phyloP scores from a whole-genome alignment of 208 protist genomes.

The Borovskyia barvae region DNA sequence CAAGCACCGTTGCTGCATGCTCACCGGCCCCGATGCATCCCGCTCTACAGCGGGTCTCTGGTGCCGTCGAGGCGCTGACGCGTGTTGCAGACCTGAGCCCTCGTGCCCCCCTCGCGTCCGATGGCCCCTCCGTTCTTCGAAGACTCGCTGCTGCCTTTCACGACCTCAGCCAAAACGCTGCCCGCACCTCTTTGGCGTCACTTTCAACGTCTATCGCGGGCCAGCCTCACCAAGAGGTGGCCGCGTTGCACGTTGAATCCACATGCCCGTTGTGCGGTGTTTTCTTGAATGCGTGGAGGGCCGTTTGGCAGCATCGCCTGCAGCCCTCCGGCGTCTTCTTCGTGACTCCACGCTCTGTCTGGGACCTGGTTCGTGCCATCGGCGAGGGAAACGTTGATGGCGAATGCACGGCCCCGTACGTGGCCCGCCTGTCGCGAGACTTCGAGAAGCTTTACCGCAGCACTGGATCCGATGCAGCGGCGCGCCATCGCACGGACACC shows the following conservation, averaged over 20 bases:
- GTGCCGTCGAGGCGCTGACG: no score
- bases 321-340: conserved; percentile 26
- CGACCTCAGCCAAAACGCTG: no score
- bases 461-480: conserved; percentile 9
- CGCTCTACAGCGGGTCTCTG: no score
- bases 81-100: no score
- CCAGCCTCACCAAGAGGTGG: no score
- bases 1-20: no score
- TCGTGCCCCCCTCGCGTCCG: no score
- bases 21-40: no score
- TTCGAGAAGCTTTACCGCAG: conserved; percentile 19
- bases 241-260: not conserved
- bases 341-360: conserved; percentile 18
- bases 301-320: conserved; percentile 29
- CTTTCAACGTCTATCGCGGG: no score
- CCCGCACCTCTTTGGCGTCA: no score
- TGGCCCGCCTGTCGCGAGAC: conserved; percentile 12
- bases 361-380: conserved; percentile 29
- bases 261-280: not conserved
- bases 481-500: conserved; percentile 6
- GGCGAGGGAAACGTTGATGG: conserved; percentile 23
- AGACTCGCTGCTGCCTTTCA: no score
- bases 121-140: no score
- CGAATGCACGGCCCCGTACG: conserved; percentile 17
- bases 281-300: conserved; percentile 28